Evolutionary conservation across 495 filamentous ascomycete species (phyloP).

Genomic region (Xylaria longipes): DNA sequence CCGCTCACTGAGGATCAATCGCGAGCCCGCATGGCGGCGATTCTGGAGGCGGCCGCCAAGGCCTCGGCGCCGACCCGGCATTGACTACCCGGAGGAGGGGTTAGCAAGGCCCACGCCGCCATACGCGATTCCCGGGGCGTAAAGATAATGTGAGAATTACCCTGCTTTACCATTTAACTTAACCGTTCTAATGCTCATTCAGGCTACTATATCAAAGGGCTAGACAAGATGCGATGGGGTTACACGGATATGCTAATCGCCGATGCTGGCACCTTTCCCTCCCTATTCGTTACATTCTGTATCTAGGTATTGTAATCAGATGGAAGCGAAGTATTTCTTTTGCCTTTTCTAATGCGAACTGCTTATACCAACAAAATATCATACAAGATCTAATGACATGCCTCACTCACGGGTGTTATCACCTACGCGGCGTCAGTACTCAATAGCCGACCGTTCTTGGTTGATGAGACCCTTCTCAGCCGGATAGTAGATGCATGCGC

Average conservation of each 20-base stretch:
- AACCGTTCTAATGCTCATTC: background rate
- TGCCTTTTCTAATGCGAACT: background rate
- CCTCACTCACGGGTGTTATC: background rate
- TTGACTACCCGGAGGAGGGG: constrained; percentile 13
- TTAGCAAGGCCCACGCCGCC: background rate
- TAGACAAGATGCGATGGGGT: background rate
- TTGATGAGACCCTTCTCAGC: too few relatives aligned
- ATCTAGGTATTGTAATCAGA: background rate
- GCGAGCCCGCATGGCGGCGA: constrained; percentile 36
- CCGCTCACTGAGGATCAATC: constrained; percentile 39
- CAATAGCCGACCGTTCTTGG: too few relatives aligned
- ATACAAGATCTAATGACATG: background rate
- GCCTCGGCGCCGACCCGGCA: constrained; percentile 11
- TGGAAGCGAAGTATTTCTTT: background rate
- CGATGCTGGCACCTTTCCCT: background rate
- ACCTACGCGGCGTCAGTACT: too few relatives aligned
- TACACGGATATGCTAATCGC: background rate
- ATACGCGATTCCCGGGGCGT: background rate
- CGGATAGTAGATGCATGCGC: too few relatives aligned
- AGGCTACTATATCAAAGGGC: background rate
- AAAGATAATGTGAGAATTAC: background rate
- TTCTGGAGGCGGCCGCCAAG: constrained; percentile 25
- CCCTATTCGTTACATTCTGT: background rate
- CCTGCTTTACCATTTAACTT: background rate
- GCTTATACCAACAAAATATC: background rate